These are phyloP conservation scores for Beauveria brongniartii DNA, from an alignment of 2,329 filamentous ascomycete species.

Conservation along the genomic window DNA sequence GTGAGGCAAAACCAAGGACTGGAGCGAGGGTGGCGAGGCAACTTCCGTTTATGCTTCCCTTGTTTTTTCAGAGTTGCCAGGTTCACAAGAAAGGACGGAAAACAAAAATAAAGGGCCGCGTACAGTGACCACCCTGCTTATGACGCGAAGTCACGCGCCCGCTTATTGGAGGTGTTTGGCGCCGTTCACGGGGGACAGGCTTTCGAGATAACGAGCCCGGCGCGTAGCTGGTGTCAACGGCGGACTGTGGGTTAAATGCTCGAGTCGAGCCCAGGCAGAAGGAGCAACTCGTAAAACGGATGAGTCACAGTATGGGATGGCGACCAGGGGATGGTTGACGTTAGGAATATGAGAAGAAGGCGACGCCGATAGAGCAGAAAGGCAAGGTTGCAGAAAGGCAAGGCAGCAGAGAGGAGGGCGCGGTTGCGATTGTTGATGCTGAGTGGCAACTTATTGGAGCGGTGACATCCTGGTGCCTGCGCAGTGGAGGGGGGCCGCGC, in stretches of 20 bases:
- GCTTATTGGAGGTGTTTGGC: not conserved
- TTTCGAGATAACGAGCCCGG: not conserved
- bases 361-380: not conserved
- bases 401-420: not conserved
- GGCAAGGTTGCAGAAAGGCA: not conserved
- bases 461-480: constrained; percentile 7
- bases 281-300: not conserved
- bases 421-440: constrained; percentile 1
- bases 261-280: not conserved
- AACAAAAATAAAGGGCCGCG: not conserved
- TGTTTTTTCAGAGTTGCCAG: not conserved
- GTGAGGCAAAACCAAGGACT: not conserved
- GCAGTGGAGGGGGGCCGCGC: not conserved
- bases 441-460: not conserved
- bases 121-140: not conserved
- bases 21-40: not conserved
- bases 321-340: not conserved
- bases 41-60: not conserved
- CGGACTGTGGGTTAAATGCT: not conserved
- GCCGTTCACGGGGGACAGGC: not conserved
- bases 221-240: constrained; percentile 1
- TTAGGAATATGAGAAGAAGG: not conserved
- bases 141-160: not conserved
- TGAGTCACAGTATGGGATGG: not conserved
- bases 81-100: not conserved